A percentile compares a stretch with the other conserved stretches of the same genome.
These are phyloP conservation scores for Thielaviopsis populi DNA, from an alignment of 2,329 filamentous ascomycete genomes.

Conservation along the genomic window DNA sequence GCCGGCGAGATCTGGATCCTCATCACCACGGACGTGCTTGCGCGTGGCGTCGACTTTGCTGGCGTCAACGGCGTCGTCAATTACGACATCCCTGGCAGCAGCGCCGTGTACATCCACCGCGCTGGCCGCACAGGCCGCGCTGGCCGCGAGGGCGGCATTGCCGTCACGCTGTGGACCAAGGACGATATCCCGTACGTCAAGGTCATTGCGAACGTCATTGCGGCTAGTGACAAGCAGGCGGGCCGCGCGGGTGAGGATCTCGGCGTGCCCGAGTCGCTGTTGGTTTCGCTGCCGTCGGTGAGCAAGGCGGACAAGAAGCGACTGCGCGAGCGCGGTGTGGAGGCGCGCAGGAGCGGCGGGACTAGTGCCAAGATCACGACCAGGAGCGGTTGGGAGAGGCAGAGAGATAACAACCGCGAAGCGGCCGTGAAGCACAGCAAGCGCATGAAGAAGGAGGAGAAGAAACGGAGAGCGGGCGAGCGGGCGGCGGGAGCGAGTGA, in stretches of 20 bases:
- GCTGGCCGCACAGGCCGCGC: constrained; percentile 83
- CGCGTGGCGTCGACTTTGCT: constrained; percentile 84
- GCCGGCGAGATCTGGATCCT: constrained; percentile 90
- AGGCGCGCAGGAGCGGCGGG: constrained; percentile 40
- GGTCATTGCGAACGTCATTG: constrained; percentile 84
- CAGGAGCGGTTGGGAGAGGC: constrained; percentile 61
- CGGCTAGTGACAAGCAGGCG: constrained; percentile 60
- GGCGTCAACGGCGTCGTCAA: constrained; percentile 95
- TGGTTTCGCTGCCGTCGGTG: constrained; percentile 72
- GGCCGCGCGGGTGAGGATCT: constrained; percentile 37
- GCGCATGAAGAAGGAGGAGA: constrained; percentile 31
- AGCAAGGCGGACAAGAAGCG: constrained; percentile 72
- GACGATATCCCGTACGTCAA: constrained; percentile 84
- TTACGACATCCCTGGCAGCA: constrained; percentile 88
- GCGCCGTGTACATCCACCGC: constrained; percentile 82
- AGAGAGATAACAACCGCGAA: constrained; percentile 49
- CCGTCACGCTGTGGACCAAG: constrained; percentile 88
- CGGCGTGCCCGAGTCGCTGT: constrained; percentile 66
- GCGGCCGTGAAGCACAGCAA: constrained; percentile 49
- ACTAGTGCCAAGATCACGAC: constrained; percentile 58
- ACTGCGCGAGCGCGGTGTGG: constrained; percentile 68
- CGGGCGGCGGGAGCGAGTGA: constrained; percentile 20
- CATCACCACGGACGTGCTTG: constrained; percentile 86
- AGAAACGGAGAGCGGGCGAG: constrained; percentile 18
- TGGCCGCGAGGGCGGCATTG: constrained; percentile 72